phyloP scores from a whole-genome alignment of 192 early-diverging fungal genomes.

The Coemansia sp. region DNA sequence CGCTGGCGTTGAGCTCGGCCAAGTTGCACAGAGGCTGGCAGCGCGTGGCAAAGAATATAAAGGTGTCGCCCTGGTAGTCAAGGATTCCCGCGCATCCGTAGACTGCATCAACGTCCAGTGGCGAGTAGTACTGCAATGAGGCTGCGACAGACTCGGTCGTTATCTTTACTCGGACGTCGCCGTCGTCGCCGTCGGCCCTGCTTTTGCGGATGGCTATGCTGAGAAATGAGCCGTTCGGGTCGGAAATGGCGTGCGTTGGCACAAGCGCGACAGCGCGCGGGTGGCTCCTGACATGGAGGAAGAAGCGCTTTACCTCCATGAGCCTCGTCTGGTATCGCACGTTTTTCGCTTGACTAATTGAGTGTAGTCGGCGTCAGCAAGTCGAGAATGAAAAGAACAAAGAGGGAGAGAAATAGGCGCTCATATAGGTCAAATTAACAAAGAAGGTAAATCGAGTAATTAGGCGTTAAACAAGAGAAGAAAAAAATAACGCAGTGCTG shows the following conservation, averaged over 20 bases:
- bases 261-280: constrained; percentile 67
- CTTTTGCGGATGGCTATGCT: constrained; percentile 9
- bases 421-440: too few relatives aligned
- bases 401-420: too few relatives aligned
- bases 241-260: constrained; percentile 58
- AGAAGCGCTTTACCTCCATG: constrained; percentile 54
- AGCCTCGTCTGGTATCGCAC: neutral
- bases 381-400: neutral
- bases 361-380: neutral
- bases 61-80: constrained; percentile 65
- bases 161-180: constrained; percentile 12
- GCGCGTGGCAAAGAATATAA: constrained; percentile 69
- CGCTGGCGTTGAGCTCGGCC: constrained; percentile 60
- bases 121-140: constrained; percentile 30
- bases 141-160: constrained; percentile 17
- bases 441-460: too few relatives aligned
- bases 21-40: constrained; percentile 66
- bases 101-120: constrained; percentile 47
- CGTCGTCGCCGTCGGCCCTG: constrained; percentile 5
- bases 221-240: constrained; percentile 22
- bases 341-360: neutral
- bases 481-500: too few relatives aligned
- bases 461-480: too few relatives aligned
- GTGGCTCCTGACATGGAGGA: constrained; percentile 56
- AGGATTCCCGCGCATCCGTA: constrained; percentile 53